Percentiles rank a stretch among this genome's conserved stretches.
phyloP scores from a whole-genome alignment of 352 stramenopile genomes.

The Globisporangium ultimum region DNA sequence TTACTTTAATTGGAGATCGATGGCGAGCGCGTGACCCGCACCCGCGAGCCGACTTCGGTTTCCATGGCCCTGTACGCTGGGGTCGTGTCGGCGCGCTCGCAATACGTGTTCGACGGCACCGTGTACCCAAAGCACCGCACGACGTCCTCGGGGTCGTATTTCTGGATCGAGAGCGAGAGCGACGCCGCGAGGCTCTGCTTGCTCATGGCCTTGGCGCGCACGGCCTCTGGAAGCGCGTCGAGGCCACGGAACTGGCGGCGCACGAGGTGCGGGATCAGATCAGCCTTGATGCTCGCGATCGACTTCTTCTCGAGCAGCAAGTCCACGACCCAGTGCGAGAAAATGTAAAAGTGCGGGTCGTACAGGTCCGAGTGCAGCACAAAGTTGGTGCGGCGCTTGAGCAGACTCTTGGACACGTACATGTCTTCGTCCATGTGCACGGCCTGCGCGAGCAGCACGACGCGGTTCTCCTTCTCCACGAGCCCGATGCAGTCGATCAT shows the following conservation, averaged over 20 bases:
- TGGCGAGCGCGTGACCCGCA: slow-evolving; percentile 56
- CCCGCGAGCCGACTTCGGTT: slow-evolving; percentile 60
- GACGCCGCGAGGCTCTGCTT: slow-evolving; percentile 57
- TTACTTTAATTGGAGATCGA: slow-evolving; percentile 43
- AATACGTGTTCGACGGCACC: slow-evolving; percentile 70
- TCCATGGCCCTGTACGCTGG: slow-evolving; percentile 73
- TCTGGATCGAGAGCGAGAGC: slow-evolving; percentile 51
- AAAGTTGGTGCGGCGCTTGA: slow-evolving; percentile 69
- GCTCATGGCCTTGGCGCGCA: slow-evolving; percentile 53
- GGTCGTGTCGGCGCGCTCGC: slow-evolving; percentile 75
- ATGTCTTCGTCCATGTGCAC: slow-evolving; percentile 84
- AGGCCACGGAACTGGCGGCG: slow-evolving; percentile 72
- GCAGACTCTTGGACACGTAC: slow-evolving; percentile 71
- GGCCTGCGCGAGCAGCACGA: slow-evolving; percentile 64
- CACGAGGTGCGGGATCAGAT: slow-evolving; percentile 75
- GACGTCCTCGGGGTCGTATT: slow-evolving; percentile 58
- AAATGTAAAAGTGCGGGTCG: slow-evolving; percentile 84
- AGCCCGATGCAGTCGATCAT: slow-evolving; percentile 82
- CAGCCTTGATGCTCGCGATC: slow-evolving; percentile 81
- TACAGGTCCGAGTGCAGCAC: slow-evolving; percentile 79
- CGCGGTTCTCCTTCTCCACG: slow-evolving; percentile 59
- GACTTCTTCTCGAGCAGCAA: slow-evolving; percentile 80
- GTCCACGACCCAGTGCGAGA: slow-evolving; percentile 80
- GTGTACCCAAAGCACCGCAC: slow-evolving; percentile 77
- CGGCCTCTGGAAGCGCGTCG: slow-evolving; percentile 43